Evolutionary conservation across 306 rosid species (phyloP), one percentile per base, ranked within the genome.

Genomic region (Gastrolobium villosum): DNA sequence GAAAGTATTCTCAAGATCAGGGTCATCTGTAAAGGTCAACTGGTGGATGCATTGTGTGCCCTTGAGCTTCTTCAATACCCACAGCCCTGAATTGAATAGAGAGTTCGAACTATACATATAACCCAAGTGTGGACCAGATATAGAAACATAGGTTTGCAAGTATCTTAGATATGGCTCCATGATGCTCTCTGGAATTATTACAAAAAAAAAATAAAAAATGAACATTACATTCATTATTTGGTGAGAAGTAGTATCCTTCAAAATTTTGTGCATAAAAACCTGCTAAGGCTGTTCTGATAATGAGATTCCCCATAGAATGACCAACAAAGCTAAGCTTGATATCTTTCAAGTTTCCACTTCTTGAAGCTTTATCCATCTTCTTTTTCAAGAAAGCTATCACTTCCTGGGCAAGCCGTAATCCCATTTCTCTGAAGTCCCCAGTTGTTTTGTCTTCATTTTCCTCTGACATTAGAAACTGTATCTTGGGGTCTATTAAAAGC

Each of bases 61-160:
- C 87, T 89, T 92, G 76, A 95, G 63, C 90, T 88, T 95, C 89
- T 95, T 95, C 91, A 95, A 85, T 81, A 95, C 84, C 99, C 99
- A 95, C 53, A 95, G 72, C 75, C 98, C 99, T 15, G 99, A 95
- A 86, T 93, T 95, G 83, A 95, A 95, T 77, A 93, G 86, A 44
- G 99, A 89, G 87, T 95, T 95, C 5, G 99, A 89, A 88, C 96
- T 88, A 79, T 95, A 95, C 79, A 95, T 90, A 81, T 91, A 95
- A 44, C 99, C 99, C 92, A 95, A 86, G 91, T 95, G 99, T 6
- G 99, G 99, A 61, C 99, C 99, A 32, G 97, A 95, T 81, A 95
- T 86, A 46, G 99, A 95, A 81, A 93, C 96, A 81, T 93, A 95
- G 4, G 92, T 88, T 55, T 89, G 63, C 43, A 95, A 89, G 92